Evolutionary conservation across 441 rosid genomes (phyloP), one percentile per base, ranked within the genome.

Genomic region (Rhodomyrtus psidioides): DNA sequence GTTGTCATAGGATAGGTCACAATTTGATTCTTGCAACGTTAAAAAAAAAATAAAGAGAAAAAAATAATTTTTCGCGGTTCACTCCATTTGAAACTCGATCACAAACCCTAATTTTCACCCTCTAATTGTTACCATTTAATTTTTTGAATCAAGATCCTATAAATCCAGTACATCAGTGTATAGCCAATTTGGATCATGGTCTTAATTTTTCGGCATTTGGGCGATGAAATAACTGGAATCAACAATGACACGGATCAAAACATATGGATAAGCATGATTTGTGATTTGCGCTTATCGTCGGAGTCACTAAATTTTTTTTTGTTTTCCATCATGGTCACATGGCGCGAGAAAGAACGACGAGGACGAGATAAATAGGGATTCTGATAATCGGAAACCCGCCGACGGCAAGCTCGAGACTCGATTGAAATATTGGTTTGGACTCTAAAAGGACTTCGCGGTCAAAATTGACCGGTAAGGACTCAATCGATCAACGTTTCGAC

Each of bases 321-420:
- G 15, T 70, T 10, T 34, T 39, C 26, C 15, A 70, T 9, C 49
- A 70, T 21, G 49, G 16, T 39, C 46, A 10, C 6, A 4, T 10
- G n/a, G 14, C 79, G 23, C 79, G 2, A 34, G 49, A 70, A 34
- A 70, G n/a, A 70, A 70, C 19, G 49, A 19, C n/a, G 0, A 10
- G 49, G 3, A 15, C n/a, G 15, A 19, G 49, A 34, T 39, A 70
- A 6, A 21, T 70, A 70, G 79, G 79, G 79, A 19, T 21, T 34
- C 2, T 0, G 0, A n/a, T 12, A 4, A 34, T 70, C n/a, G 39
- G 13, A 70, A 70, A 2, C 12, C n/a, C 2, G 1, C n/a, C n/a
- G n/a, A 34, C 4, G 8, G 79, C 49, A 0, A 39, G 79, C 49
- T 70, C 5, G 16, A 34, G 49, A 39, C 49, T 70, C 12, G 4